phyloP scores from a whole-genome alignment of 257 asterid species.

The Handroanthus guayacan region DNA sequence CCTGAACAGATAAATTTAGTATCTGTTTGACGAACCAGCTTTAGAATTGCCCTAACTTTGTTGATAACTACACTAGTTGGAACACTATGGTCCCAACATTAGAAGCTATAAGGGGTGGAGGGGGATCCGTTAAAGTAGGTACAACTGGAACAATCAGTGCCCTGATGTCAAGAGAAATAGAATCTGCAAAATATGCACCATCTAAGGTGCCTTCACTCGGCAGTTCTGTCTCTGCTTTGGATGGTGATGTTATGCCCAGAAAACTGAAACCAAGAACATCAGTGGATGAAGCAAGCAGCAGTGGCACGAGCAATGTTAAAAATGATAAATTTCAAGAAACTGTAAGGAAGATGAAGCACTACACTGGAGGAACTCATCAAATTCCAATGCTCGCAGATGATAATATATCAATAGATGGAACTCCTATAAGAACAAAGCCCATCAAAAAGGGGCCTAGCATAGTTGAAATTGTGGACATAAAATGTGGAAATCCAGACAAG shows the following conservation, averaged over 20 bases:
- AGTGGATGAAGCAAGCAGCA: constrained; percentile 60
- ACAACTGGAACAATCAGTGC: constrained; percentile 83
- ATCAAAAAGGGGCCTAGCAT: constrained; percentile 49
- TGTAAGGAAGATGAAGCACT: constrained; percentile 57
- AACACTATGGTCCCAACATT: constrained; percentile 64
- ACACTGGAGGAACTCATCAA: constrained; percentile 53
- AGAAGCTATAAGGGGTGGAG: constrained; percentile 76
- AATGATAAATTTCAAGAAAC: constrained; percentile 42
- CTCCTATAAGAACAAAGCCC: constrained; percentile 65
- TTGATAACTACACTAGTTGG: constrained; percentile 15
- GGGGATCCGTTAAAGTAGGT: constrained; percentile 84
- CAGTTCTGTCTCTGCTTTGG: constrained; percentile 37
- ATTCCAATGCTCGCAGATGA: constrained; percentile 75
- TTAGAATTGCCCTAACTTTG: constrained; percentile 1
- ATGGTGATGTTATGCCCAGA: constrained; percentile 43
- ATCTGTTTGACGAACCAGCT: constrained; percentile 24
- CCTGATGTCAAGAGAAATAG: constrained; percentile 79
- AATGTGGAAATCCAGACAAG: constrained; percentile 71
- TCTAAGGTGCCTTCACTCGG: constrained; percentile 35
- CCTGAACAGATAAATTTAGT: constrained; percentile 27
- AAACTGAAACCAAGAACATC: constrained; percentile 47
- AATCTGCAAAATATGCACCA: constrained; percentile 51
- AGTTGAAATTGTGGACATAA: constrained; percentile 78
- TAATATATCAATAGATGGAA: constrained; percentile 57
- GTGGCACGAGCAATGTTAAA: constrained; percentile 35